These are phyloP conservation scores for Phytopythium chamaehyphon DNA, from an alignment of 352 stramenopile species.

Conservation along the genomic window DNA sequence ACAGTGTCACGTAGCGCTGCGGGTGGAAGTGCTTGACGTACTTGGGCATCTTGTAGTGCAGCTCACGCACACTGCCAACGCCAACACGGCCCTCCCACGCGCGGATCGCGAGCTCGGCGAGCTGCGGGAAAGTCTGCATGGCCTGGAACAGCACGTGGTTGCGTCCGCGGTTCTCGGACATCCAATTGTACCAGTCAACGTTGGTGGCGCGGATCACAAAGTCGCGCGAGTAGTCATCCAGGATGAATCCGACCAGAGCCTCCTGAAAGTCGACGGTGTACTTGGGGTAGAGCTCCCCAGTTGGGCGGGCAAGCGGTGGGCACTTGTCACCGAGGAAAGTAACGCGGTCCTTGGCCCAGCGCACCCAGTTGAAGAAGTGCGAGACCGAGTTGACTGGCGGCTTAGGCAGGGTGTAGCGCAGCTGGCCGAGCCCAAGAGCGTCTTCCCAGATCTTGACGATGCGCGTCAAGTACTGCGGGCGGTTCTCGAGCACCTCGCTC, in stretches of 20 bases:
- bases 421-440: constrained; percentile 37
- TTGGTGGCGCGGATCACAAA: constrained; percentile 61
- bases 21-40: constrained; percentile 77
- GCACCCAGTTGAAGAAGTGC: constrained; percentile 73
- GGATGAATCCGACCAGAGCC: constrained; percentile 48
- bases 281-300: constrained; percentile 52
- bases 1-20: constrained; percentile 96
- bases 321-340: constrained; percentile 50
- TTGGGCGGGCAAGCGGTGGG: constrained; percentile 37
- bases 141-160: constrained; percentile 68
- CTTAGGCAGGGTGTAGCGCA: constrained; percentile 75
- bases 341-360: constrained; percentile 79
- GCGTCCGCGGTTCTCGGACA: constrained; percentile 50
- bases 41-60: constrained; percentile 58
- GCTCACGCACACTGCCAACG: constrained; percentile 7
- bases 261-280: constrained; percentile 67
- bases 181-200: constrained; percentile 70
- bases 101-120: constrained; percentile 59
- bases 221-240: constrained; percentile 58
- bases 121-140: constrained; percentile 50
- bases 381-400: constrained; percentile 47
- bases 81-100: constrained; percentile 60
- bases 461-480: constrained; percentile 50
- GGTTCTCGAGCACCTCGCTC: constrained; percentile 15
- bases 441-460: constrained; percentile 68